Percentiles rank a stretch among this genome's conserved stretches.
These are phyloP conservation scores for Hanseniaspora mollemarum DNA, from an alignment of 805 yeast genomes.

Conservation along the genomic window DNA sequence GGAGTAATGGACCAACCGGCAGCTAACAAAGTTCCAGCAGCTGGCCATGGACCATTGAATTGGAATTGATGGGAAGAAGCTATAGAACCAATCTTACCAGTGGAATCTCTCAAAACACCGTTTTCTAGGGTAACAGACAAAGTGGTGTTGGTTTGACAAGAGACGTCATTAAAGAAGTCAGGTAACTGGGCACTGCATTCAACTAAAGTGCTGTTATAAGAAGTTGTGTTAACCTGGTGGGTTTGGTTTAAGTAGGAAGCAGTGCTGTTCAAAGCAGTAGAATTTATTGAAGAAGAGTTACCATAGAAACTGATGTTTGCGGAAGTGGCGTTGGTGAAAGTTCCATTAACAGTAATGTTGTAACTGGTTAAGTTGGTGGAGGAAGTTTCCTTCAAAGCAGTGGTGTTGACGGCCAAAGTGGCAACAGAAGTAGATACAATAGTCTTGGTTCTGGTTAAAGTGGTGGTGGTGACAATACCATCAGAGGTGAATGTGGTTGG, in stretches of 20 bases:
- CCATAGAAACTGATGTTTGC: constrained; percentile 22
- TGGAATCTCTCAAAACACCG: constrained; percentile 38
- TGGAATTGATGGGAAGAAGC: constrained; percentile 57
- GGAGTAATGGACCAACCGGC: constrained; percentile 41
- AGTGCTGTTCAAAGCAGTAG: constrained; percentile 20
- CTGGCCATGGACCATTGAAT: constrained; percentile 58
- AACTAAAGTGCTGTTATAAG: constrained; percentile 20
- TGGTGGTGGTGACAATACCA: constrained; percentile 26
- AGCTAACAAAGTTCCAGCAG: constrained; percentile 45
- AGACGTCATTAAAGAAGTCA: constrained; percentile 23
- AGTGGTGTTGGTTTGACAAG: constrained; percentile 33
- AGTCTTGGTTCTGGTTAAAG: constrained; percentile 26
- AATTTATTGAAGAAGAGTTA: constrained; percentile 24
- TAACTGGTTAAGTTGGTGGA: constrained; percentile 18
- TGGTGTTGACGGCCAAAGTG: constrained; percentile 23
- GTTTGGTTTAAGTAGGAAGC: constrained; percentile 25
- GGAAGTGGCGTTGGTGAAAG: constrained; percentile 33
- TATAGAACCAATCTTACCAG: constrained; percentile 49
- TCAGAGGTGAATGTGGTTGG: constrained; percentile 21
- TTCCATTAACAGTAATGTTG: constrained; percentile 32
- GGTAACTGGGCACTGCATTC: constrained; percentile 26
- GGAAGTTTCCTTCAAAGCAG: constrained; percentile 22
- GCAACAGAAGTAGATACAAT: constrained; percentile 23
- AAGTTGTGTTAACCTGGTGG: constrained; percentile 21
- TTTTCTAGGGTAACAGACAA: constrained; percentile 38